Conservation (phyloP, 441 rosid genomes). For the Bocquillonia castaneifolia region DNA sequence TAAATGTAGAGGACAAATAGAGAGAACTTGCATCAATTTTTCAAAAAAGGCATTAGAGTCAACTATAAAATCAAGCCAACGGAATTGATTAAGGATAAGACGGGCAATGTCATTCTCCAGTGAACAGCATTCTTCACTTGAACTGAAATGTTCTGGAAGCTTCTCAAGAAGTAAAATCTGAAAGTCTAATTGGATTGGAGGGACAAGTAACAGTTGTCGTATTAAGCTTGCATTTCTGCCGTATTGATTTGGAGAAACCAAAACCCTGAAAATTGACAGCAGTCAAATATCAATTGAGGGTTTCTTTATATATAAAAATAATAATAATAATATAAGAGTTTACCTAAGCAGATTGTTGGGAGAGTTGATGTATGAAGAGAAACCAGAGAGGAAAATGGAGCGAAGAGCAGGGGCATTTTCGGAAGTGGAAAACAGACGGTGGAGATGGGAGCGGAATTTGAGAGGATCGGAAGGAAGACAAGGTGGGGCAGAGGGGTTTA, state of each 20-base stretch:
- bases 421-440: constrained; percentile 39
- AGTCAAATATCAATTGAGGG: not conserved
- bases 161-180: constrained; percentile 68
- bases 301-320: not conserved
- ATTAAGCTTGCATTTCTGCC: constrained; percentile 49
- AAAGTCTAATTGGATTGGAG: constrained; percentile 60
- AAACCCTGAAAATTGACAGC: constrained; percentile 37
- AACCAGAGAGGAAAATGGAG: constrained; percentile 50
- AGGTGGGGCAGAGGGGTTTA: constrained; percentile 57
- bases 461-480: constrained; percentile 60
- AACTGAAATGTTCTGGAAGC: constrained; percentile 66
- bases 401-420: constrained; percentile 28
- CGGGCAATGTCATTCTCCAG: constrained; percentile 63
- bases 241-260: constrained; percentile 38
- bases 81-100: constrained; percentile 63
- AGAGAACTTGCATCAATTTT: constrained; percentile 66
- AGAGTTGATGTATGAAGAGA: constrained; percentile 49
- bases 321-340: not conserved
- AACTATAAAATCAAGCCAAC: constrained; percentile 76
- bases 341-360: constrained; percentile 58
- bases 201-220: constrained; percentile 62
- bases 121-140: constrained; percentile 27
- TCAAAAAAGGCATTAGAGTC: constrained; percentile 49
- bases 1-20: constrained; percentile 56
- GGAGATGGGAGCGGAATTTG: constrained; percentile 63